Evolutionary conservation across 1,139 yeast genomes (phyloP).

Genomic region (Magnusiomyces fungicola): DNA sequence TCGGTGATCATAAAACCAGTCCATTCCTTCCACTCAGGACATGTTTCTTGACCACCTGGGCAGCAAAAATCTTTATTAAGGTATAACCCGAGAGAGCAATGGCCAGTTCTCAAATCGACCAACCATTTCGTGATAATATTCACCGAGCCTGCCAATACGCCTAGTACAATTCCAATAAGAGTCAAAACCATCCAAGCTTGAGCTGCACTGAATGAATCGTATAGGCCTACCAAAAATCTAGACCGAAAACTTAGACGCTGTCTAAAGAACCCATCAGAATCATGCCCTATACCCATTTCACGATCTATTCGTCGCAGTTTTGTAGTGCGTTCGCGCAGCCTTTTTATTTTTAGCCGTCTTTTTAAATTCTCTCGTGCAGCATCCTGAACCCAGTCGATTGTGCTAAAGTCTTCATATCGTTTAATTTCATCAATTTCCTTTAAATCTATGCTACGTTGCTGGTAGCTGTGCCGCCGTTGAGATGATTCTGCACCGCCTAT

Average conservation of each 20-base stretch:
- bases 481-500: neutral
- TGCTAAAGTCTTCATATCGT: conserved; percentile 32
- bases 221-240: neutral
- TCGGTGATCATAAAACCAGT: conserved; percentile 35
- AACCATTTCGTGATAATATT: conserved; percentile 81
- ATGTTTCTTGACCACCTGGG: conserved; percentile 47
- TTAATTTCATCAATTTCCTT: conserved; percentile 25
- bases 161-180: conserved; percentile 66
- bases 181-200: conserved; percentile 75
- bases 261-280: neutral
- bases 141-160: conserved; percentile 72
- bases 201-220: conserved; percentile 35
- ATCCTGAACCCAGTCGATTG: conserved; percentile 77
- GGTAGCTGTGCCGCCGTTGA: neutral
- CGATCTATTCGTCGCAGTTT: neutral
- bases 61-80: conserved; percentile 77
- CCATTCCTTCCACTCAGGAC: conserved; percentile 36
- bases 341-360: conserved; percentile 28
- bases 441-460: conserved; percentile 8
- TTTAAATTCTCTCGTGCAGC: conserved; percentile 48
- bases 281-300: neutral
- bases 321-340: conserved; percentile 10
- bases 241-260: neutral
- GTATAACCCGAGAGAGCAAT: conserved; percentile 63
- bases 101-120: conserved; percentile 71